A percentile compares a stretch with the other conserved stretches of the same genome.
phyloP scores from a whole-genome alignment of 225 moss, liverwort and hornwort genomes.

The Polytrichum formosum region DNA sequence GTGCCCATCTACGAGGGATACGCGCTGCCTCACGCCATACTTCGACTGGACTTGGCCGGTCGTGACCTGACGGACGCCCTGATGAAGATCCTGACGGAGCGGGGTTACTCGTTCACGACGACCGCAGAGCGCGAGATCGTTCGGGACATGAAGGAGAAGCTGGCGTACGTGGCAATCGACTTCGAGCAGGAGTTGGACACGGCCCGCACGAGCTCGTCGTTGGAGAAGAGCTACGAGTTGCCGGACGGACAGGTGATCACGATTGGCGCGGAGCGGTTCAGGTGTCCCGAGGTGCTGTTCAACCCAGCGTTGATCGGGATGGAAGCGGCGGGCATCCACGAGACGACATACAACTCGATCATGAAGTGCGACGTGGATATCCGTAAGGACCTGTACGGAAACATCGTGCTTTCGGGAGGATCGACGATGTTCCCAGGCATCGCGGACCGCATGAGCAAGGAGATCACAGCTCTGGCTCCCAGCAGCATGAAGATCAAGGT shows the following conservation, averaged over 20 bases:
- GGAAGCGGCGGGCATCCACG: slow-evolving; percentile 93
- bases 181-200: slow-evolving; percentile 75
- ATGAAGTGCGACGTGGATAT: slow-evolving; percentile 99
- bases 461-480: slow-evolving; percentile 69
- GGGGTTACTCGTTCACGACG: slow-evolving; percentile 95
- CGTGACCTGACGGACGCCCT: slow-evolving; percentile 91
- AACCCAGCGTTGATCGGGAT: slow-evolving; percentile 89
- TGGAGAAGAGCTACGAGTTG: slow-evolving; percentile 85
- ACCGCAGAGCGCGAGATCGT: slow-evolving; percentile 97
- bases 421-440: slow-evolving; percentile 77
- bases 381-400: slow-evolving; percentile 91
- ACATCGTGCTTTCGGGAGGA: slow-evolving; percentile 74
- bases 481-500: slow-evolving; percentile 83
- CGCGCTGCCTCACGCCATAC: slow-evolving; percentile 89
- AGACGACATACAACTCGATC: slow-evolving; percentile 96
- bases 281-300: slow-evolving; percentile 85
- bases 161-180: slow-evolving; percentile 68
- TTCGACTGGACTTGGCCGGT: slow-evolving; percentile 91
- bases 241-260: slow-evolving; percentile 83
- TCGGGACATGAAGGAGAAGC: slow-evolving; percentile 96
- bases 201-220: slow-evolving; percentile 52
- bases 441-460: slow-evolving; percentile 73
- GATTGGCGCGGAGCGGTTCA: slow-evolving; percentile 81
- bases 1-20: slow-evolving; percentile 89
- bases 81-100: slow-evolving; percentile 97